Percentiles rank a stretch among this genome's conserved stretches.
Evolutionary conservation across 495 filamentous ascomycete genomes (phyloP).

Genomic region (Astrocystis sublimbata): DNA sequence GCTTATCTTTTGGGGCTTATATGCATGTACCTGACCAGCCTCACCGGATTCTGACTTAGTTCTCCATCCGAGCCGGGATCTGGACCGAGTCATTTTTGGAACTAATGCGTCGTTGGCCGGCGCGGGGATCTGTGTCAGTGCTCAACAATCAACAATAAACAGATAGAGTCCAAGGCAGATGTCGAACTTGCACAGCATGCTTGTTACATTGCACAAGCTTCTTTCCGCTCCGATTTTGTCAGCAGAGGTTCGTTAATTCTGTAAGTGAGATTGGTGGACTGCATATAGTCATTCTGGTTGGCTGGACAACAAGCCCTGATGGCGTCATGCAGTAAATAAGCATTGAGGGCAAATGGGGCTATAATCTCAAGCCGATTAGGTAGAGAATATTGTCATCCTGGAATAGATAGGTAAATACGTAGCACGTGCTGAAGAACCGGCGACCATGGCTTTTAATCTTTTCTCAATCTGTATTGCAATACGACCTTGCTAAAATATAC

Average conservation of each 20-base stretch:
- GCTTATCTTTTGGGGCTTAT: constrained; percentile 14
- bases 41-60: not conserved
- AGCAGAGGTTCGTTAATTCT: too few relatives aligned
- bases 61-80: not conserved
- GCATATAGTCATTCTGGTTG: not conserved
- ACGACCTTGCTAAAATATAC: not conserved
- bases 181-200: too few relatives aligned
- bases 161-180: too few relatives aligned
- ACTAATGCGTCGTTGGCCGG: not conserved
- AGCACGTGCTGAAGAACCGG: not conserved
- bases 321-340: not conserved
- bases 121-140: too few relatives aligned
- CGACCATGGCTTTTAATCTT: not conserved
- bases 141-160: too few relatives aligned
- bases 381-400: too few relatives aligned
- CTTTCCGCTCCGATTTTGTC: too few relatives aligned
- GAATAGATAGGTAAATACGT: too few relatives aligned
- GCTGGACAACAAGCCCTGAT: not conserved
- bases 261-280: too few relatives aligned
- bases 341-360: not conserved
- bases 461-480: not conserved
- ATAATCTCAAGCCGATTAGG: too few relatives aligned
- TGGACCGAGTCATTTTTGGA: not conserved
- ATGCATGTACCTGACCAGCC: too few relatives aligned
- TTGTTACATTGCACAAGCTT: too few relatives aligned